A percentile compares a stretch with the other conserved stretches of the same genome.
These are phyloP conservation scores for Leccinum subgranulosum DNA, from an alignment of 768 basidiomycete species.

Conservation along the genomic window DNA sequence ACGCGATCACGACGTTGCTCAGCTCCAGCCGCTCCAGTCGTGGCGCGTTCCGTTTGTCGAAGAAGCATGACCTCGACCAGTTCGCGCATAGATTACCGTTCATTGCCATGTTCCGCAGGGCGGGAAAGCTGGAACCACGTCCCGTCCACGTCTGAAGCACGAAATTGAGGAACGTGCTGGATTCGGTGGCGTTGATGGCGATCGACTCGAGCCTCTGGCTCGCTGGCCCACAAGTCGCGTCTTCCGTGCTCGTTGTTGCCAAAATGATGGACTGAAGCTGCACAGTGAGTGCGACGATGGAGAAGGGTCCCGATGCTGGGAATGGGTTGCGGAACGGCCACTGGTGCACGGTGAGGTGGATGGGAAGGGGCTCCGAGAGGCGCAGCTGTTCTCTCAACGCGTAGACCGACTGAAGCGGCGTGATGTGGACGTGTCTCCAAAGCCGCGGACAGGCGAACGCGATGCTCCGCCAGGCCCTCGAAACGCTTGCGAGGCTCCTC, in stretches of 20 bases:
- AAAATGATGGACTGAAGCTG: slow-evolving; percentile 19
- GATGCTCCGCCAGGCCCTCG: slow-evolving; percentile 12
- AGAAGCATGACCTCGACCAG: slow-evolving; percentile 20
- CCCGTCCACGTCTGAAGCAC: slow-evolving; percentile 20
- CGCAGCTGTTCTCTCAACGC: slow-evolving; percentile 15
- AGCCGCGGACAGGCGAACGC: slow-evolving; percentile 16
- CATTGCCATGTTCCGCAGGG: slow-evolving; percentile 8
- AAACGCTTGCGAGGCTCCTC: slow-evolving; percentile 16
- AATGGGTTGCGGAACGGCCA: slow-evolving; percentile 17
- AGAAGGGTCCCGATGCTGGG: slow-evolving; percentile 6
- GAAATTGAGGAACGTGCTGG: slow-evolving; percentile 15
- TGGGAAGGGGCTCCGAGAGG: slow-evolving; percentile 10
- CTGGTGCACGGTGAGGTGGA: slow-evolving; percentile 17
- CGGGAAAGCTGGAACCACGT: slow-evolving; percentile 9
- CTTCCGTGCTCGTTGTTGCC: slow-evolving; percentile 1
- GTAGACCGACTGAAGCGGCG: slow-evolving; percentile 9
- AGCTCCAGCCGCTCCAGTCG: slow-evolving; percentile 13
- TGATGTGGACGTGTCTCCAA: slow-evolving; percentile 19
- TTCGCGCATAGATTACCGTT: slow-evolving; percentile 14
- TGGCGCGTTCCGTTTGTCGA: slow-evolving; percentile 16
- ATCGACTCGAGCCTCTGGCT: slow-evolving; percentile 15
- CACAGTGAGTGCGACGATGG: slow-evolving; percentile 11
- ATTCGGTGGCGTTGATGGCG: slow-evolving; percentile 14
- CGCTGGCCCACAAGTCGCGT: neutral
- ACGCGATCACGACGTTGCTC: slow-evolving; percentile 17